phyloP scores from a whole-genome alignment of 495 filamentous ascomycete genomes.

The Penicillium cinerascens region DNA sequence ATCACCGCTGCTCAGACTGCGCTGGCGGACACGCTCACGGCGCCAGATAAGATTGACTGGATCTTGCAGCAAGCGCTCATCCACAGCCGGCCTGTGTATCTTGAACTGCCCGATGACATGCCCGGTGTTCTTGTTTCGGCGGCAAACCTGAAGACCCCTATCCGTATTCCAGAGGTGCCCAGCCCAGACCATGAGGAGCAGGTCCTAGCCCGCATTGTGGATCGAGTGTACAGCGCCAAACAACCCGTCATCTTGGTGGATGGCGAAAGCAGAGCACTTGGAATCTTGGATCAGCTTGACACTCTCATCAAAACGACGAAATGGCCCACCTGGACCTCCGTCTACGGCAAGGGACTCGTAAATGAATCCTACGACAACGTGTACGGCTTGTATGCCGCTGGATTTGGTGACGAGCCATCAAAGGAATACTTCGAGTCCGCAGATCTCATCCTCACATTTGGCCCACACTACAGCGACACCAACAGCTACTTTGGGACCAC shows the following conservation, averaged over 20 bases:
- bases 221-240: constrained; percentile 30
- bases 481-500: constrained; percentile 34
- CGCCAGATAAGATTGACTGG: constrained; percentile 38
- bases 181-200: constrained; percentile 16
- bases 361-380: constrained; percentile 34
- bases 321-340: constrained; percentile 34
- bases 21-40: constrained; percentile 32
- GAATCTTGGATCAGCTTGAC: constrained; percentile 27
- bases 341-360: constrained; percentile 37
- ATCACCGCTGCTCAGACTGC: constrained; percentile 40
- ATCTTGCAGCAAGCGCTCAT: constrained; percentile 35
- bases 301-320: constrained; percentile 24
- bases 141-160: constrained; percentile 17
- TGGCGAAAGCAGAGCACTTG: constrained; percentile 25
- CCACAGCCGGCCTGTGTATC: constrained; percentile 42
- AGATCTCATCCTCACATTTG: constrained; percentile 35
- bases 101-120: constrained; percentile 45
- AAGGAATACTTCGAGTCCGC: constrained; percentile 28
- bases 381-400: constrained; percentile 34
- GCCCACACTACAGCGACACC: constrained; percentile 34
- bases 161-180: constrained; percentile 9
- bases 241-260: constrained; percentile 38
- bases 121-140: constrained; percentile 27
- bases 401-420: constrained; percentile 18
- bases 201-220: constrained; percentile 22